A percentile compares a stretch with the other conserved stretches of the same genome.
Evolutionary conservation across 164 flowering plant species (phyloP).

Genomic region (Hamamelis virginiana): DNA sequence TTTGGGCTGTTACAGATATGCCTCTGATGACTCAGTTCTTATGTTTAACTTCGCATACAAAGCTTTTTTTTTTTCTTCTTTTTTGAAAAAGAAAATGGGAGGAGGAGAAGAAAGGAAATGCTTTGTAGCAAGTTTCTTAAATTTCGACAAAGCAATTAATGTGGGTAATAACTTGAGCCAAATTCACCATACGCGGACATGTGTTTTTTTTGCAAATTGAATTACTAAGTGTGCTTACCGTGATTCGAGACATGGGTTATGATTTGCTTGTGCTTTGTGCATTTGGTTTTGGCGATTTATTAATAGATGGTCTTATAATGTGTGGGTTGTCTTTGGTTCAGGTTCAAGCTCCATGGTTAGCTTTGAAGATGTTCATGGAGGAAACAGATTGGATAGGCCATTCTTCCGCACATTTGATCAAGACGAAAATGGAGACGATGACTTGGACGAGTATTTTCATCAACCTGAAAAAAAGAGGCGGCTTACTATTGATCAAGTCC

Average conservation of each 20-base stretch:
- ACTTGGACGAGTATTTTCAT: constrained; percentile 54
- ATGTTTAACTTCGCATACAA: no score
- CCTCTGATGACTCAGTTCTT: not conserved
- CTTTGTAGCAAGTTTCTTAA: no score
- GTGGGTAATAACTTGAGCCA: not conserved
- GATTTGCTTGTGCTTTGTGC: not conserved
- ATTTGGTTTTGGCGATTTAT: not conserved
- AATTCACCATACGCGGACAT: not conserved
- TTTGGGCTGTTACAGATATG: no score
- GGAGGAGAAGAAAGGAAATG: no score
- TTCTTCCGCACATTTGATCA: constrained; percentile 49
- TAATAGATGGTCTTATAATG: not conserved
- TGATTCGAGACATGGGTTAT: not conserved
- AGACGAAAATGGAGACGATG: constrained; percentile 63
- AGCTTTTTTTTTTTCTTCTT: no score
- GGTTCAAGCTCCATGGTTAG: constrained; percentile 67
- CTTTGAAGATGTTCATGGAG: constrained; percentile 40
- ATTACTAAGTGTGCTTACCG: not conserved
- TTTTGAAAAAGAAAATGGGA: no score
- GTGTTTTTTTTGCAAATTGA: not conserved
- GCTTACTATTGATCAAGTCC: constrained; percentile 57
- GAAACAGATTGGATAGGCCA: constrained; percentile 32
- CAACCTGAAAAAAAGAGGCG: constrained; percentile 82
- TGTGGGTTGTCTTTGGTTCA: constrained; percentile 21
- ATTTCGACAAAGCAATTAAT: not conserved